phyloP scores from a whole-genome alignment of 345 rosid species.

The Cardamine chenopodiifolia region DNA sequence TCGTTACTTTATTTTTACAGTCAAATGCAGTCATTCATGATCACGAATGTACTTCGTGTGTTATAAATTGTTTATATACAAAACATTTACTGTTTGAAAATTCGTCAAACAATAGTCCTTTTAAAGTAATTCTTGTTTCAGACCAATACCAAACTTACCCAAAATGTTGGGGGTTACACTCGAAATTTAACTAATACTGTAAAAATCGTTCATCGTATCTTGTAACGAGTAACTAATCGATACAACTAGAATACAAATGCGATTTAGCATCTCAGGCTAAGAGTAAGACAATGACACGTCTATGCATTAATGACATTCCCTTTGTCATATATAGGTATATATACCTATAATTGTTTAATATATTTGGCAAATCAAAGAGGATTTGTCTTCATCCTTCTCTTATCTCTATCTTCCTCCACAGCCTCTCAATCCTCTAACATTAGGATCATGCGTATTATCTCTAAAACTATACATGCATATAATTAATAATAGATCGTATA shows the following conservation, averaged over 20 bases:
- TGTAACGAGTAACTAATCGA: neutral
- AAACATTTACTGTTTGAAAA: neutral
- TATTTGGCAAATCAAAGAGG: neutral
- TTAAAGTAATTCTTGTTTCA: neutral
- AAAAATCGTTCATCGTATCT: neutral
- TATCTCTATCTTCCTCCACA: constrained; percentile 37
- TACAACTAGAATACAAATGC: constrained; percentile 22
- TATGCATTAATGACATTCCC: constrained; percentile 28
- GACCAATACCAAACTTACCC: neutral
- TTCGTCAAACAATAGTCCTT: neutral
- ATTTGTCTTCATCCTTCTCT: constrained; percentile 38
- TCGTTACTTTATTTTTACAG: constrained; percentile 17
- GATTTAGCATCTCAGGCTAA: constrained; percentile 22
- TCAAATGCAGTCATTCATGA: constrained; percentile 3
- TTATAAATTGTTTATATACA: neutral
- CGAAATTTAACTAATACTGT: neutral
- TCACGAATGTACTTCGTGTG: neutral
- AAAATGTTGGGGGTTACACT: neutral
- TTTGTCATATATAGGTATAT: constrained; percentile 18
- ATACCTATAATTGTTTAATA: neutral
- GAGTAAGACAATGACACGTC: constrained; percentile 21
- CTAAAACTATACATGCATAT: neutral
- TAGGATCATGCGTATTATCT: constrained; percentile 11
- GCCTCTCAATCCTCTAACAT: constrained; percentile 40
- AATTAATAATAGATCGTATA: no score